Percentiles rank a stretch among this genome's conserved stretches.
These are phyloP conservation scores for Begonia fuchsioides DNA, from an alignment of 306 rosid genomes.

Conservation along the genomic window DNA sequence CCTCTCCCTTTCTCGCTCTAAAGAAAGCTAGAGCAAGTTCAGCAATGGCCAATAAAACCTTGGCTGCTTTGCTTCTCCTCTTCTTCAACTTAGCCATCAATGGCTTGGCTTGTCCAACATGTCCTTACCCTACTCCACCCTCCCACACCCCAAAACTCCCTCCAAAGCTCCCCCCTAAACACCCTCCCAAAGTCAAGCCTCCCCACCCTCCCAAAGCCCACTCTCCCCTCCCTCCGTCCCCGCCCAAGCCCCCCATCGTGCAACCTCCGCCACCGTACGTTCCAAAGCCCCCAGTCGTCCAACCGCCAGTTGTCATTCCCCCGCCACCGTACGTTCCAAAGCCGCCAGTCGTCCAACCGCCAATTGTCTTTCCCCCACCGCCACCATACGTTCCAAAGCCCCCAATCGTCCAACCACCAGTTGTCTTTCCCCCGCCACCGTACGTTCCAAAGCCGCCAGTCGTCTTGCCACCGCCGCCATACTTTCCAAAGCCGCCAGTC, in stretches of 20 bases:
- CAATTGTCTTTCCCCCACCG: slow-evolving; percentile 43
- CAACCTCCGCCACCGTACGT: too few species aligned
- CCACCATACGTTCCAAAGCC: slow-evolving; percentile 26
- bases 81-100: slow-evolving; percentile 36
- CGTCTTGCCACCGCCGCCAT: slow-evolving; percentile 2
- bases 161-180: slow-evolving; percentile 12
- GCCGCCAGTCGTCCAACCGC: too few species aligned
- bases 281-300: too few species aligned
- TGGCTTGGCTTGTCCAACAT: slow-evolving; percentile 47
- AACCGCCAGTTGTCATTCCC: slow-evolving; percentile 2
- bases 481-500: slow-evolving; percentile 5
- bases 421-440: slow-evolving; percentile 21
- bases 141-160: slow-evolving; percentile 21
- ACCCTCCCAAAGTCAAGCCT: slow-evolving; percentile 8
- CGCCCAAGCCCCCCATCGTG: slow-evolving; percentile 7
- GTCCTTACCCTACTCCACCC: slow-evolving; percentile 40
- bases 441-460: background rate
- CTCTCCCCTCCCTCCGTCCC: slow-evolving; percentile 15
- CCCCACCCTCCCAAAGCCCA: slow-evolving; percentile 24
- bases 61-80: slow-evolving; percentile 15
- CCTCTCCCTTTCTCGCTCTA: too few species aligned
- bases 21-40: too few species aligned
- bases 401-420: too few species aligned
- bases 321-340: too few species aligned
- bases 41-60: too few species aligned